Conservation (phyloP, 768 basidiomycete genomes). For the Auricularia sp. region DNA sequence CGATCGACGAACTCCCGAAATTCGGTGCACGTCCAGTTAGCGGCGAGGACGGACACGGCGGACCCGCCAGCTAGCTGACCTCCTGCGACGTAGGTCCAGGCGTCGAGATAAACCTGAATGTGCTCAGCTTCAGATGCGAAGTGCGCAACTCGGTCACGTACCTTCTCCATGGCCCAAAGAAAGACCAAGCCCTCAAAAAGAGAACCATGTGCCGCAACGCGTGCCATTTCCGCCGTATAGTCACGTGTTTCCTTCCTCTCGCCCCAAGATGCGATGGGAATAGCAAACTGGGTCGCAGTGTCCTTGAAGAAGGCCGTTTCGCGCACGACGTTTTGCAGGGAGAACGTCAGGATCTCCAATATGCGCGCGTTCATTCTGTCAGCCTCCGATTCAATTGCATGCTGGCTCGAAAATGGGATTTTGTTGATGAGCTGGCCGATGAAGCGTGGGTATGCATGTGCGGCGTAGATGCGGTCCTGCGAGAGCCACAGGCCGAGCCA, state of each 20-base stretch:
- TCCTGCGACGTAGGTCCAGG: slow-evolving; percentile 46
- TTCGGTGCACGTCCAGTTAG: slow-evolving; percentile 46
- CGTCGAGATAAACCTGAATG: slow-evolving; percentile 58
- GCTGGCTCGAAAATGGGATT: slow-evolving; percentile 39
- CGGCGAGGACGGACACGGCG: slow-evolving; percentile 40
- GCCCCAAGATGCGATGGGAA: slow-evolving; percentile 39
- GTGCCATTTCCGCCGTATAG: slow-evolving; percentile 64
- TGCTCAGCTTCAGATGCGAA: not conserved
- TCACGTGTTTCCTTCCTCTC: slow-evolving; percentile 54
- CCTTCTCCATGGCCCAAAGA: slow-evolving; percentile 75
- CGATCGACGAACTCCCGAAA: slow-evolving; percentile 21
- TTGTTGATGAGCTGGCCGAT: slow-evolving; percentile 54
- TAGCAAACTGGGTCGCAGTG: slow-evolving; percentile 32
- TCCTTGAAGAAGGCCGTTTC: slow-evolving; percentile 54
- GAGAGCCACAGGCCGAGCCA: slow-evolving; percentile 54
- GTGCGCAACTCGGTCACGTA: slow-evolving; percentile 18
- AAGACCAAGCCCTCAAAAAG: slow-evolving; percentile 60
- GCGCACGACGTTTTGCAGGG: slow-evolving; percentile 48
- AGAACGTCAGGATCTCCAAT: slow-evolving; percentile 40
- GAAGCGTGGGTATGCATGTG: slow-evolving; percentile 64
- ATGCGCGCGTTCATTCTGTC: slow-evolving; percentile 31
- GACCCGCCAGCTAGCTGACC: slow-evolving; percentile 7
- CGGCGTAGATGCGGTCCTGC: slow-evolving; percentile 68
- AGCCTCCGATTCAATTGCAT: slow-evolving; percentile 22
- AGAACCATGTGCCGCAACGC: slow-evolving; percentile 34